Conservation (phyloP, 768 basidiomycete species). For the Cyathus striatus region DNA sequence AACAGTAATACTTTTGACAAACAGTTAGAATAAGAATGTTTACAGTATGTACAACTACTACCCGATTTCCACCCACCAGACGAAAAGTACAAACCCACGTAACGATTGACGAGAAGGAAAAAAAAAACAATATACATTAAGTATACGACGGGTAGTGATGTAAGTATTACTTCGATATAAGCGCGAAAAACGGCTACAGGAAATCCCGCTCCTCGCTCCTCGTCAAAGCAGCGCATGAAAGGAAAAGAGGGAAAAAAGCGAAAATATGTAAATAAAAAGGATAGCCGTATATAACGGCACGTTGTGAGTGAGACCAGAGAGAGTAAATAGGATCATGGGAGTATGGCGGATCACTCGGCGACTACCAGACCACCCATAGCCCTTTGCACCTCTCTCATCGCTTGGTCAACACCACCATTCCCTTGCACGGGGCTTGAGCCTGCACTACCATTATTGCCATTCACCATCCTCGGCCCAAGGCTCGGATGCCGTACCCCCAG, state of each 20-base stretch:
- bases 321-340: neutral
- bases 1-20: no score
- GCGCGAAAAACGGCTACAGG: neutral
- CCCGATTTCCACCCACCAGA: no score
- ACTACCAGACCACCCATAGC: slow-evolving; percentile 72
- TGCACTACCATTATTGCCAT: slow-evolving; percentile 26
- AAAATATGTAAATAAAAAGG: neutral
- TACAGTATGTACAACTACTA: no score
- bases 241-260: neutral
- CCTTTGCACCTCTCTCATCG: slow-evolving; percentile 66
- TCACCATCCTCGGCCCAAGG: slow-evolving; percentile 56
- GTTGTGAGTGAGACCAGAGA: no score
- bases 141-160: neutral
- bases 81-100: neutral
- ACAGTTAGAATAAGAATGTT: no score
- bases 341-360: slow-evolving; percentile 48
- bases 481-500: slow-evolving; percentile 80
- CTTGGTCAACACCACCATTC: slow-evolving; percentile 45
- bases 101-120: slow-evolving; percentile 1
- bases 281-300: neutral
- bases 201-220: neutral
- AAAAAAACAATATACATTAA: neutral
- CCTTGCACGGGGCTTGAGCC: slow-evolving; percentile 34
- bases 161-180: neutral
- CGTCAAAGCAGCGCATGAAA: neutral